Conservation (phyloP, 2,329 filamentous ascomycete genomes). For the Pseudogymnoascus sp. region DNA sequence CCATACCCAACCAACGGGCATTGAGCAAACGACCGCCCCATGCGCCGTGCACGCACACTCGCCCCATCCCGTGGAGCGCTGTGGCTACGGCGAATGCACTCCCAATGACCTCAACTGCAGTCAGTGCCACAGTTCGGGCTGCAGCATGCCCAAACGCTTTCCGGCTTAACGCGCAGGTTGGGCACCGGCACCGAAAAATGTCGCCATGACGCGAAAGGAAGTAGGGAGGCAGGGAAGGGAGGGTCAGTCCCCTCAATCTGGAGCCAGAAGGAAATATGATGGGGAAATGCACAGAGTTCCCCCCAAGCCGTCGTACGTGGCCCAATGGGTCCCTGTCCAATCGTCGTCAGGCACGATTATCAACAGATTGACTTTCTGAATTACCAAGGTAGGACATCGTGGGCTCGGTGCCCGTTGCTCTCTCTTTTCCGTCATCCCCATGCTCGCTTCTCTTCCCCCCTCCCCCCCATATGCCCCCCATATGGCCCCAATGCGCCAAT, state of each 20-base stretch:
- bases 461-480: background rate
- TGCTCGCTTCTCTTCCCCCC: background rate
- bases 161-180: slow-evolving; percentile 6
- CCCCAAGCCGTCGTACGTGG: background rate
- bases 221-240: background rate
- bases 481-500: slow-evolving; percentile 1
- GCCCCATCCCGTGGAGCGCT: background rate
- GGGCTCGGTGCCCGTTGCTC: background rate
- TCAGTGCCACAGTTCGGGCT: background rate
- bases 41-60: background rate
- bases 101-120: background rate
- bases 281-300: background rate
- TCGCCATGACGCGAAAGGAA: background rate
- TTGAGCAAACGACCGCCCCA: background rate
- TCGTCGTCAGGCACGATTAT: slow-evolving; percentile 2
- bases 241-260: background rate
- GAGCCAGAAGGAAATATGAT: background rate
- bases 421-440: background rate
- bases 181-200: background rate
- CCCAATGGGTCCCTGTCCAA: slow-evolving; percentile 3
- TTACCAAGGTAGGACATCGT: slow-evolving; percentile 2
- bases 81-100: background rate
- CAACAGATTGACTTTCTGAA: background rate
- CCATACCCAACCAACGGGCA: background rate
- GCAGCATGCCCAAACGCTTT: slow-evolving; percentile 5